Evolutionary conservation across 495 filamentous ascomycete genomes (phyloP).

Genomic region (Coniosporium apollinis): DNA sequence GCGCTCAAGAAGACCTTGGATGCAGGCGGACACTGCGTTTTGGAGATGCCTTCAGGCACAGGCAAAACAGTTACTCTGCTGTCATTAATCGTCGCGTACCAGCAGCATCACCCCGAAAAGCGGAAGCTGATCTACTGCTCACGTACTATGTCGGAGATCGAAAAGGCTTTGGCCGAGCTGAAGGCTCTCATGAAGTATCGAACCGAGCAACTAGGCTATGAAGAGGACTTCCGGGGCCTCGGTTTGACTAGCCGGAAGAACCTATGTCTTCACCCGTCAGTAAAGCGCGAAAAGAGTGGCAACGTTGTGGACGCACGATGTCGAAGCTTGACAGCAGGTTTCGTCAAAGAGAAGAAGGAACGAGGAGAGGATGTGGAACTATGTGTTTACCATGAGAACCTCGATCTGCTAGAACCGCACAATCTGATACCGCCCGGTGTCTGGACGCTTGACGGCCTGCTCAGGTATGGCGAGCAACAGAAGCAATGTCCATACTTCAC

Average conservation of each 20-base stretch:
- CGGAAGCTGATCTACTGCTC: constrained; percentile 98
- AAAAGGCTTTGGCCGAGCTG: constrained; percentile 88
- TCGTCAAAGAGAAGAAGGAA: constrained; percentile 92
- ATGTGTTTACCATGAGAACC: constrained; percentile 95
- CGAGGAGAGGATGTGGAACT: constrained; percentile 84
- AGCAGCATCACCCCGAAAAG: constrained; percentile 76
- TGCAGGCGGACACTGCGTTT: constrained; percentile 85
- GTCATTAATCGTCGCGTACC: constrained; percentile 91
- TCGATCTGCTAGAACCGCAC: constrained; percentile 85
- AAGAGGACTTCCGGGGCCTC: constrained; percentile 84
- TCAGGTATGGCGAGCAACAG: constrained; percentile 79
- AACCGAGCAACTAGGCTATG: constrained; percentile 62
- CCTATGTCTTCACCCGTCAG: constrained; percentile 85
- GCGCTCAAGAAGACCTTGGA: constrained; percentile 94
- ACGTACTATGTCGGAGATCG: constrained; percentile 86
- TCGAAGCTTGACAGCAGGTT: constrained; percentile 86
- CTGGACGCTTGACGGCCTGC: constrained; percentile 81
- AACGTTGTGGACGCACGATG: constrained; percentile 86
- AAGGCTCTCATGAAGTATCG: constrained; percentile 90
- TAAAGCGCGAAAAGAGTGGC: constrained; percentile 90
- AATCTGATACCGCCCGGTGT: constrained; percentile 87
- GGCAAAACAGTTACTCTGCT: constrained; percentile 94
- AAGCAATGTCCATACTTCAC: constrained; percentile 98
- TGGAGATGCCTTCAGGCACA: constrained; percentile 99
- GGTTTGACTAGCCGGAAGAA: constrained; percentile 96